These are phyloP conservation scores for Phyllosticta ampelicida DNA, from an alignment of 2,329 filamentous ascomycete genomes.

Conservation along the genomic window DNA sequence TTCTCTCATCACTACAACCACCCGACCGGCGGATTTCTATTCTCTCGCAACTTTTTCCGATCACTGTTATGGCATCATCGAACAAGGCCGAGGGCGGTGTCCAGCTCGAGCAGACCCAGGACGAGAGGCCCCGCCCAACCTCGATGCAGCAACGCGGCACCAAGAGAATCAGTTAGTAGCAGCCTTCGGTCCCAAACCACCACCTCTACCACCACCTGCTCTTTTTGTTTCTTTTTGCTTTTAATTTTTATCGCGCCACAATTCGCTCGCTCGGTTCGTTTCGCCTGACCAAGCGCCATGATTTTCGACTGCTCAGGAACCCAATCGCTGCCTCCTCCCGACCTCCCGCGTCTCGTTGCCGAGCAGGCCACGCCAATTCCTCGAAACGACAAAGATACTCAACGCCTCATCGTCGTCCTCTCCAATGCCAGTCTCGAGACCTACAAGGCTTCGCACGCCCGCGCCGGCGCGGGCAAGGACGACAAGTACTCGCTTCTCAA, in stretches of 20 bases:
- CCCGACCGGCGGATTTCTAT: background rate
- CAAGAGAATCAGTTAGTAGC: constrained; percentile 12
- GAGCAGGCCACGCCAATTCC: constrained; percentile 84
- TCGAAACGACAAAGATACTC: constrained; percentile 76
- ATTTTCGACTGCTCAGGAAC: constrained; percentile 38
- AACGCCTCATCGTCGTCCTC: constrained; percentile 87
- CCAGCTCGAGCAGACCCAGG: constrained; percentile 5
- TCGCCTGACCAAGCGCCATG: constrained; percentile 4
- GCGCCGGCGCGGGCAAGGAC: constrained; percentile 58
- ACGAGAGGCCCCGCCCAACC: background rate
- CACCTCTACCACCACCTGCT: background rate
- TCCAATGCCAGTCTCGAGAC: constrained; percentile 97
- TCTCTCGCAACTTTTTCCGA: background rate
- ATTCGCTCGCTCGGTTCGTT: background rate
- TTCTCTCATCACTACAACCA: background rate
- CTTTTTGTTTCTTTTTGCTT: background rate
- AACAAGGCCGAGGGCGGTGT: constrained; percentile 8
- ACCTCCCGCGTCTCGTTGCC: constrained; percentile 81
- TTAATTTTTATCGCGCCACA: background rate
- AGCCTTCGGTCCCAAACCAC: background rate
- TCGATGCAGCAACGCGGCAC: constrained; percentile 7
- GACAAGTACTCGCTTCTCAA: constrained; percentile 97
- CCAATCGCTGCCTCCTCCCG: constrained; percentile 86
- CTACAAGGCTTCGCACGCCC: constrained; percentile 76
- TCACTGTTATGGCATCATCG: constrained; percentile 7